Base-by-base conservation (phyloP, 1,139 yeast genomes). In the Saccharomycopsis hybrid region DNA sequence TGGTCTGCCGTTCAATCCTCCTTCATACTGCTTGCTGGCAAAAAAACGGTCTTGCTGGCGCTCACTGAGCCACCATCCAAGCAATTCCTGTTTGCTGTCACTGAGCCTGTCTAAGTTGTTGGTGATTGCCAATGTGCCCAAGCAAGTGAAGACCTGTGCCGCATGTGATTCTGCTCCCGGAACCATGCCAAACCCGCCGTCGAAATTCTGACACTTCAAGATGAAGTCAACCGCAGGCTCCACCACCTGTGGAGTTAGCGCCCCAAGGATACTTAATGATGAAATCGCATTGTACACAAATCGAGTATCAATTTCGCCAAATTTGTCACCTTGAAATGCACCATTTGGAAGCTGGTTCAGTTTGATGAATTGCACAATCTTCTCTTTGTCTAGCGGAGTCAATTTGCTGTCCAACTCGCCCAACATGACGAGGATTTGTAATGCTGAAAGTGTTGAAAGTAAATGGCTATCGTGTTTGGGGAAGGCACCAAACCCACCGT, bases 111-210 rank as follows among this genome's bases (percentile, higher is more conserved):
- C 77, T 42, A 92, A 64, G n/a, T 74, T 69, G 42, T 76, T 77
- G 11, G 81, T 73, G 11, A 92, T 82, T 2, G 88, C 84, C 46
- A 94, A 69, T 0, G 95, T 76, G 1, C 85, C 98, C 1, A 92
- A 65, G 57, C 96, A 89, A 0, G 95, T 85, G 60, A 88, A 89
- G 0, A 85, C 88, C 67, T 88, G 96, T 0, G 97, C 97, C 1
- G 96, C 83, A 65, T 92, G 99, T 47, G 94, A 81, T 63, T 92
- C 99, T 0, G 96, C 90, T 0, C 96, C 97, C 0, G 98, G 98
- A 7, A 80, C 80, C 67, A 87, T 71, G 0, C 98, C 98, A 70
- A 86, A 92, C 0, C 96, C 96, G 3, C 98, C 99, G 63, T 92
- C 98, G 62, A 88, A 92, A 64, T 94, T 94, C 56, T 77, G 82